phyloP scores from a whole-genome alignment of 148 eudicot genomes.

The Gaultheria prostrata region DNA sequence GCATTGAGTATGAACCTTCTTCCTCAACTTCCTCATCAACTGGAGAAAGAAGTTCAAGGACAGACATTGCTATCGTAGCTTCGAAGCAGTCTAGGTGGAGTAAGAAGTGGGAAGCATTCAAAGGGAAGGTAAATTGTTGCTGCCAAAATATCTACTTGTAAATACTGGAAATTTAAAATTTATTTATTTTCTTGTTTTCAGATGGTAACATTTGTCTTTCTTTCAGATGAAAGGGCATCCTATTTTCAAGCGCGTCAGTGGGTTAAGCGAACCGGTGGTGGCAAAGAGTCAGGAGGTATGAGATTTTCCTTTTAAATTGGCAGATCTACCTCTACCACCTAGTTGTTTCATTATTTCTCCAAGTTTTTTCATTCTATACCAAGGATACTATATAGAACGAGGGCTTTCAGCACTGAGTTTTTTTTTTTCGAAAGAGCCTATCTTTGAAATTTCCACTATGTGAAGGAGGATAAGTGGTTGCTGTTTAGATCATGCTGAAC shows the following conservation, averaged over 20 bases:
- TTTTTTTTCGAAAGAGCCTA: neutral
- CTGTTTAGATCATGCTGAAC: neutral
- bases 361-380: neutral
- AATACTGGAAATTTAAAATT: neutral
- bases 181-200: neutral
- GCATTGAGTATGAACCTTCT: constrained; percentile 47
- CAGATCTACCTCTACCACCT: neutral
- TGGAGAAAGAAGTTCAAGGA: constrained; percentile 69
- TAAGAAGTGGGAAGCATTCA: constrained; percentile 78
- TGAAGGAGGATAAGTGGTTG: neutral
- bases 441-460: neutral
- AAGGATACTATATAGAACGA: neutral
- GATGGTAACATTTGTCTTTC: constrained; percentile 18
- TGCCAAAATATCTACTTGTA: neutral
- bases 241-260: constrained; percentile 64
- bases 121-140: constrained; percentile 40
- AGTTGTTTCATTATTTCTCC: neutral
- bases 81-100: constrained; percentile 66
- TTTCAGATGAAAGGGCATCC: constrained; percentile 73
- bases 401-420: neutral
- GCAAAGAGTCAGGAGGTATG: constrained; percentile 86
- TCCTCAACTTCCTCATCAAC: constrained; percentile 28
- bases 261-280: constrained; percentile 80
- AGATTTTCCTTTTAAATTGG: neutral
- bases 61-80: constrained; percentile 73